Conservation (phyloP, 306 rosid species). For the Arachis hypogaea region DNA sequence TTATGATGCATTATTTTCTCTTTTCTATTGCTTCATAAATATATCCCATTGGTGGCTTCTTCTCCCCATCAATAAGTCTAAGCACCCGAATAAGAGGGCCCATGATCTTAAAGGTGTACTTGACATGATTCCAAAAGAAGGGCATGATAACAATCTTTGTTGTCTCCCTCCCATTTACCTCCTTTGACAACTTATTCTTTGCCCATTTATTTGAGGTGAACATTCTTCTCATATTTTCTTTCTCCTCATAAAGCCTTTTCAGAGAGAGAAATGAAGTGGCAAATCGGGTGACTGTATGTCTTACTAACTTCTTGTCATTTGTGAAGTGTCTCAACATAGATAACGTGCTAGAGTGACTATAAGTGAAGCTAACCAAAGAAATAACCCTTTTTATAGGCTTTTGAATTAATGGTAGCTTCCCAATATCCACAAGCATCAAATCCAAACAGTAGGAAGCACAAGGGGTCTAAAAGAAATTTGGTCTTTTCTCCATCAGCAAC, state of each 20-base stretch:
- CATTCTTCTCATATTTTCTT: no score
- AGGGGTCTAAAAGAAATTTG: not conserved
- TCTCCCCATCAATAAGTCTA: no score
- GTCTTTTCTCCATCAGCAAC: not conserved
- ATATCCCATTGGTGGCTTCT: no score
- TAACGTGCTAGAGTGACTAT: not conserved
- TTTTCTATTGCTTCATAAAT: no score
- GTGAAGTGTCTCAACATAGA: not conserved
- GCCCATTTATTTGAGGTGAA: not conserved
- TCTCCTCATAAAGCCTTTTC: no score
- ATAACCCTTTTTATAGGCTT: not conserved
- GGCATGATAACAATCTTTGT: no score
- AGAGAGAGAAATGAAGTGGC: no score
- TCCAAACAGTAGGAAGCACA: not conserved
- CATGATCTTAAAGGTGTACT: not conserved
- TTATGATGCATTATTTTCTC: no score
- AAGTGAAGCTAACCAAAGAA: not conserved
- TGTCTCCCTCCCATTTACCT: not conserved
- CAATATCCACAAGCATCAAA: not conserved
- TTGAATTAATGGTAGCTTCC: not conserved
- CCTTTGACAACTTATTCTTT: not conserved
- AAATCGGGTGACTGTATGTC: no score
- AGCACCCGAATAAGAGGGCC: not conserved
- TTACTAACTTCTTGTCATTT: no score
- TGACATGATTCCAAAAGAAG: not conserved